Evolutionary conservation across 2,329 filamentous ascomycete genomes (phyloP), one percentile per base, ranked within the genome.

Genomic region (Berkeleyomyces basicola): DNA sequence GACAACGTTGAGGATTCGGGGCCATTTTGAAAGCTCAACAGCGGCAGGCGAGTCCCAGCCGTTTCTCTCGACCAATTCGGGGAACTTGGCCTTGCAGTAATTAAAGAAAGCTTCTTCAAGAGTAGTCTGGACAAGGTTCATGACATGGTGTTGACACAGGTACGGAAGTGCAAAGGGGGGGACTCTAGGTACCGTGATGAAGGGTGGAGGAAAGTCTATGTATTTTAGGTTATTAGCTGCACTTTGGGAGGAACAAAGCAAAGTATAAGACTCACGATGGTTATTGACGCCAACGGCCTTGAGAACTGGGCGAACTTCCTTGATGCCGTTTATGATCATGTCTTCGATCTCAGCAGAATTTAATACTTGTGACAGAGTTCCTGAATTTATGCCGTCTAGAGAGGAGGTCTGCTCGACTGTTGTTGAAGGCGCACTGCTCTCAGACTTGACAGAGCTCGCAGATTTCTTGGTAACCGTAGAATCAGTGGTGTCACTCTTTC

Each of bases 21-120:
- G 55, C 63, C 63, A 64, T 9, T 59, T 62, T 3, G 46, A 36
- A 16, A 64, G 57, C 37, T 64, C 63, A n/a, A 62, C 42, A 4
- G 63, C 57, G 16, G 47, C 53, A 6, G 60, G 53, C 31, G 53
- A 59, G 33, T 64, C 57, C 63, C 63, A 64, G 7, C 47, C 42
- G 16, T 58, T 43, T 2, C 37, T 33, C 6, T 49, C 33, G 3
- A 62, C 11, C 7, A 60, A 43, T 3, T 43, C n/a, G 2, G 63
- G 60, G 37, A 60, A 49, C 10, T 57, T 62, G 10, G 40, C 36
- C n/a, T 62, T 58, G n/a, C 37, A 47, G 60, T 61, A 64, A 6
- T 59, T 16, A 7, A 42, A 64, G 9, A 64, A 33, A 10, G 47
- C 42, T n/a, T 60, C 40, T 33, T 64, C 63, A 36, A 64, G 60